phyloP scores from a whole-genome alignment of 441 rosid species.

The Syzygium malaccense region DNA sequence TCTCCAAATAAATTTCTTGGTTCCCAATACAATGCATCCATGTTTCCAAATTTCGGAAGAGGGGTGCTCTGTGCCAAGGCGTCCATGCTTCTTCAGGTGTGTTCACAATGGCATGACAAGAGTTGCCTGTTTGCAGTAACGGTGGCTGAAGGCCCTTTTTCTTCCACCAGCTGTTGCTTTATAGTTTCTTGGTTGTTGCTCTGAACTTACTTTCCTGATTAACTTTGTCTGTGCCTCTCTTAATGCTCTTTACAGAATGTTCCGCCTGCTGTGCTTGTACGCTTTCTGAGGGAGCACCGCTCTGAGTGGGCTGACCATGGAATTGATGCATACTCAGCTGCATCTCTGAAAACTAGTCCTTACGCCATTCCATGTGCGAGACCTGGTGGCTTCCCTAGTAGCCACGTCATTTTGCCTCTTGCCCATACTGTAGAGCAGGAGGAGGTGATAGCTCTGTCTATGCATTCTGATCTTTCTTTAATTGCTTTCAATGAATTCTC shows the following conservation, averaged over 20 bases:
- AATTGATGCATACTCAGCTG: slow-evolving; percentile 76
- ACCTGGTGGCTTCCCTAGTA: slow-evolving; percentile 80
- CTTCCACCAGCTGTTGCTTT: not conserved
- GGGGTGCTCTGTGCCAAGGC: slow-evolving; percentile 93
- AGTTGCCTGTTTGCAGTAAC: not conserved
- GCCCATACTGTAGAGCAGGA: slow-evolving; percentile 90
- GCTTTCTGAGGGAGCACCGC: slow-evolving; percentile 89
- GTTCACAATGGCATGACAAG: not conserved
- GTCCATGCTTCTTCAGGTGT: slow-evolving; percentile 87
- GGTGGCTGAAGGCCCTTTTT: not conserved
- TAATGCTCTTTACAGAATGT: slow-evolving; percentile 45
- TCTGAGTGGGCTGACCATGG: slow-evolving; percentile 98
- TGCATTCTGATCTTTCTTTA: not conserved
- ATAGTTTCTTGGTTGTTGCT: not conserved
- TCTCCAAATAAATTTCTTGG: slow-evolving; percentile 68
- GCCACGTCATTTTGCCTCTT: slow-evolving; percentile 80
- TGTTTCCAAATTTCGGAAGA: slow-evolving; percentile 69
- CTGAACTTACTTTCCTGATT: not conserved
- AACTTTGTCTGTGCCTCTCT: not conserved
- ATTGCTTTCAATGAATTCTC: not conserved
- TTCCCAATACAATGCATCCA: slow-evolving; percentile 51
- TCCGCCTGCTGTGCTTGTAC: slow-evolving; percentile 78
- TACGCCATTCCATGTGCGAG: slow-evolving; percentile 71
- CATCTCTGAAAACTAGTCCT: slow-evolving; percentile 73
- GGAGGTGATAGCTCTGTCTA: slow-evolving; percentile 42